These are phyloP conservation scores for Aspergillus biplanus DNA, from an alignment of 495 filamentous ascomycete species.

Conservation along the genomic window DNA sequence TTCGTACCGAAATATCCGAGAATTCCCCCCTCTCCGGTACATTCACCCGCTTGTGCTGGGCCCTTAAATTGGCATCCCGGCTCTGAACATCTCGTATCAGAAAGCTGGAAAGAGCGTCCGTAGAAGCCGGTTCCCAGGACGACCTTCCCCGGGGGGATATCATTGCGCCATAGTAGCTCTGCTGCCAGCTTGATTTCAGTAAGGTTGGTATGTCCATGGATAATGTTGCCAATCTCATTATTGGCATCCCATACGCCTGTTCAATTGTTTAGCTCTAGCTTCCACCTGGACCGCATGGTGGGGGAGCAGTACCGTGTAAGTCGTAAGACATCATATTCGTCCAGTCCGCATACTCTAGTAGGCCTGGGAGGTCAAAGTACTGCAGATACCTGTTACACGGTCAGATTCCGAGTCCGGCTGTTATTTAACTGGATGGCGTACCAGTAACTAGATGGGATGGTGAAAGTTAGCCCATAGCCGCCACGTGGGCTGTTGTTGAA, in stretches of 20 bases:
- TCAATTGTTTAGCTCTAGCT: background rate
- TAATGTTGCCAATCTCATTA: slow-evolving; percentile 1
- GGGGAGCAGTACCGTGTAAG: slow-evolving; percentile 22
- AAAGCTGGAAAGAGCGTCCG: slow-evolving; percentile 42
- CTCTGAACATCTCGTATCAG: slow-evolving; percentile 29
- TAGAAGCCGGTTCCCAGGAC: slow-evolving; percentile 53
- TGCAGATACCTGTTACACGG: slow-evolving; percentile 24
- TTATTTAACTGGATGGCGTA: slow-evolving; percentile 1
- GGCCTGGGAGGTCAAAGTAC: slow-evolving; percentile 44
- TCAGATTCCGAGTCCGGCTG: background rate
- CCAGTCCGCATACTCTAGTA: slow-evolving; percentile 46
- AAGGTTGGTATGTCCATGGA: slow-evolving; percentile 6
- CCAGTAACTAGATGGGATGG: slow-evolving; percentile 24
- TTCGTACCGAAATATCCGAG: slow-evolving; percentile 18
- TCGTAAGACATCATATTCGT: slow-evolving; percentile 59
- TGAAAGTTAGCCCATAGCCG: slow-evolving; percentile 21
- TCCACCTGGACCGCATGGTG: background rate
- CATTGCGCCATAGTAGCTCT: slow-evolving; percentile 36
- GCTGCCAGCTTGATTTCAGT: slow-evolving; percentile 46
- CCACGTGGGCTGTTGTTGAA: slow-evolving; percentile 28
- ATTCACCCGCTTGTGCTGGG: slow-evolving; percentile 23
- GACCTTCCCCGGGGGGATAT: slow-evolving; percentile 46
- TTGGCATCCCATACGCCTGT: slow-evolving; percentile 25
- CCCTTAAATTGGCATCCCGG: slow-evolving; percentile 28
- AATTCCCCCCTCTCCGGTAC: slow-evolving; percentile 31